Base-by-base conservation (phyloP, 352 stramenopile genomes). In the Phytophthora cryptogea region DNA sequence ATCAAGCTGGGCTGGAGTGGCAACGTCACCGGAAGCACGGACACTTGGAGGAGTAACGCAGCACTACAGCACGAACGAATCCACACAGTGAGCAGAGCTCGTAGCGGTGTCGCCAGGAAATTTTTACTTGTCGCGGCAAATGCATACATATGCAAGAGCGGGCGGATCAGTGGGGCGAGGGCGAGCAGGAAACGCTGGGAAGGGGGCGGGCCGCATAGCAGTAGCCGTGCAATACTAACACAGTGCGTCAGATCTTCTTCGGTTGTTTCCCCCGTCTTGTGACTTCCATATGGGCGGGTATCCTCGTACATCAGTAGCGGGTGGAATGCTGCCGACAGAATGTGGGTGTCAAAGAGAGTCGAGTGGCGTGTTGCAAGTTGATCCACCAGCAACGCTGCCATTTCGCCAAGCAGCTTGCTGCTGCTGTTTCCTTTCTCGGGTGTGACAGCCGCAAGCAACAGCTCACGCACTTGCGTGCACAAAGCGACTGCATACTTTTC, bases 331-430 rank as follows among this genome's bases (percentile, higher is more conserved):
- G 57, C 56, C 6, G 66, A 63, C 13, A 95, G 56, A 31, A 95
- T 77, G 26, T 80, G 64, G 0, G 55, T 47, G 32, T 91, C 80
- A 30, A 92, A 83, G 13, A 79, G 54, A 5, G 33, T 32, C 5
- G 72, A 53, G 20, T 88, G 74, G 6, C 69, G 70, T 9, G 68
- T 58, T 7, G 72, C 74, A 37, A 94, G 54, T 35, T 89, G 78
- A 54, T 84, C 81, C 0, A 73, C 67, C 11, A 92, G 49, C 13
- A 94, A 51, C 33, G 83, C 83, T 42, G 74, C 80, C 26, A 86
- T 91, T 62, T 94, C 85, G 11, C 78, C 72, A 4, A 93, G 58
- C 20, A 94, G 56, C 56, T 90, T 93, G 61, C 81, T 91, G 27
- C 70, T 76, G 1, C 72, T 72, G 36, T 78, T 82, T 23, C 67